A percentile compares a stretch with the other conserved stretches of the same genome.
Evolutionary conservation across 805 yeast genomes (phyloP).

Genomic region (Tetrapisispora namnaoensis): DNA sequence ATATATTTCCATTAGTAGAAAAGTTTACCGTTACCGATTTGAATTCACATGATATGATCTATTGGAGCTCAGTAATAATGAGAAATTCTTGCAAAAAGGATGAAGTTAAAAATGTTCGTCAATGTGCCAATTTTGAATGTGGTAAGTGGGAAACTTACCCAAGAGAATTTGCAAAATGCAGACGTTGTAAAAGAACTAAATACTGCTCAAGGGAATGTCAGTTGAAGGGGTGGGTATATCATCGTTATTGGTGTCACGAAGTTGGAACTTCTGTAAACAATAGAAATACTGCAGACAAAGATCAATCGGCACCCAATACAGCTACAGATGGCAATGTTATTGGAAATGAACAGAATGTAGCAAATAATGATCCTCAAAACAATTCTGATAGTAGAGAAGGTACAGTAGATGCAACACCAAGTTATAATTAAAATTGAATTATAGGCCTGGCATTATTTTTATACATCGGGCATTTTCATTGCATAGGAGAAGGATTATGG

Average conservation of each 20-base stretch:
- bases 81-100: conserved; percentile 90
- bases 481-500: background rate
- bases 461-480: background rate
- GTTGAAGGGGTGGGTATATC: conserved; percentile 83
- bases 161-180: conserved; percentile 87
- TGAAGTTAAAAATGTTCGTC: conserved; percentile 78
- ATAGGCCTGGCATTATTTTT: background rate
- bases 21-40: conserved; percentile 62
- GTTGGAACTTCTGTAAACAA: conserved; percentile 20
- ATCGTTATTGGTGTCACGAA: conserved; percentile 85
- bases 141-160: conserved; percentile 91
- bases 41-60: conserved; percentile 70
- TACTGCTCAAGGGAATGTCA: conserved; percentile 92
- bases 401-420: background rate
- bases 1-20: conserved; percentile 86
- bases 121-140: conserved; percentile 88
- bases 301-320: background rate
- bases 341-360: background rate
- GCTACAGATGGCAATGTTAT: background rate
- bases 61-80: conserved; percentile 98
- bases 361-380: background rate
- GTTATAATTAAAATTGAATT: background rate
- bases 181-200: conserved; percentile 89
- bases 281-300: background rate
- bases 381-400: conserved; percentile 2